These are phyloP conservation scores for Aspergillus fumigatiaffinis DNA, from an alignment of 2,329 filamentous ascomycete species.

Conservation along the genomic window DNA sequence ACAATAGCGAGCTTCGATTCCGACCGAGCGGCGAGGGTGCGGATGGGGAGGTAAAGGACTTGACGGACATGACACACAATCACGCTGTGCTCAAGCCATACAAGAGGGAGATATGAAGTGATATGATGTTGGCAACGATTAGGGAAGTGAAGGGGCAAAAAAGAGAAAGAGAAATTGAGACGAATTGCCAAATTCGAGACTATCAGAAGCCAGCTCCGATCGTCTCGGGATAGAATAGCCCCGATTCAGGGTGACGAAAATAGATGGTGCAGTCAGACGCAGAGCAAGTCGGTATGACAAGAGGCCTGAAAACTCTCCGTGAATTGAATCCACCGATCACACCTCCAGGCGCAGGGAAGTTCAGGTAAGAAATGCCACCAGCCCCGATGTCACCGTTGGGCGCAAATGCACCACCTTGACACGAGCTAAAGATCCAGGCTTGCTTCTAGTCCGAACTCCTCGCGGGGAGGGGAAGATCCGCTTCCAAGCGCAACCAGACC, in stretches of 20 bases:
- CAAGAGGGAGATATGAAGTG: conserved; percentile 15
- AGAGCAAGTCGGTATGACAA: not conserved
- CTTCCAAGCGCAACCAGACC: not conserved
- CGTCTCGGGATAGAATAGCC: not conserved
- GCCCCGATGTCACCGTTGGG: conserved; percentile 17
- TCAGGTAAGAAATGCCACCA: conserved; percentile 5
- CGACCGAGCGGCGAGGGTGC: conserved; percentile 36
- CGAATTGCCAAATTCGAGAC: not conserved
- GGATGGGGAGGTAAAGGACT: conserved; percentile 29
- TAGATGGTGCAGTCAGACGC: not conserved
- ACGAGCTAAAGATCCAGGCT: not conserved
- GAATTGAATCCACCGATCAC: not conserved
- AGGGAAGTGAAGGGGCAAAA: not conserved
- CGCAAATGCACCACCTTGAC: conserved; percentile 13
- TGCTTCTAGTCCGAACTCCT: not conserved
- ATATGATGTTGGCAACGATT: not conserved
- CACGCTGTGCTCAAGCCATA: conserved; percentile 32
- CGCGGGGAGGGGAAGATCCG: not conserved
- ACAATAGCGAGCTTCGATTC: conserved; percentile 44
- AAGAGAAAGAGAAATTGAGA: not conserved
- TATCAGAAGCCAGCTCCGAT: not conserved
- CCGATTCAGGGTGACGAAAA: not conserved
- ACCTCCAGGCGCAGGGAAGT: conserved; percentile 1
- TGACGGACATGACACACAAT: conserved; percentile 40
- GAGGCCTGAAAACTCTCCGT: not conserved